Evolutionary conservation across 257 asterid genomes (phyloP), one percentile per base, ranked within the genome.

Genomic region (Orobanche coerulescens): DNA sequence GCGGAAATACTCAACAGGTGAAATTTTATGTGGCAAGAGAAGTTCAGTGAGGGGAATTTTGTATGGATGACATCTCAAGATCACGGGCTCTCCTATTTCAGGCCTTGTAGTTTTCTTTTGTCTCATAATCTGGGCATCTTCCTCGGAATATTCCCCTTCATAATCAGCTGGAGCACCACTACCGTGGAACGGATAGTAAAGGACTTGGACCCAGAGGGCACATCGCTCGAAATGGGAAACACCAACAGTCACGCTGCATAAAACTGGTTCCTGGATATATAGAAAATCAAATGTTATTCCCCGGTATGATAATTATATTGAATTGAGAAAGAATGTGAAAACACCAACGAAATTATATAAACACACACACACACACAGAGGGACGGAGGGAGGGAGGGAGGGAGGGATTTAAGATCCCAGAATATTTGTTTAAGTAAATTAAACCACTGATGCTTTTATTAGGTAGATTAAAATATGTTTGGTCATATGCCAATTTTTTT

Each of bases 1-100:
- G 47, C 96, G 90, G 78, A 88, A 91, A 76, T 85, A 91, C 71
- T 91, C 98, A 47, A 91, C 98, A 0, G 98, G 96, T 49, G 98
- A 88, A 37, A 91, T 91, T 76, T 91, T 85, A 75, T 91, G 96
- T 0, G 96, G 96, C 79, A 91, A 71, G 30, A 91, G 95, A 75
- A 91, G 86, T 75, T 88, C 96, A 6, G 96, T 88, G 55, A 91
- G 81, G 22, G 96, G 96, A 74, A 91, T 82, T 75, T 84, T 88
- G 90, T 85, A 91, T 6, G 98, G 98, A 68, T 82, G 96, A 47
- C 98, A 91, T 82, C 98, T 82, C 74, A 86, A 77, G 55, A 81
- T 80, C 64, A 82, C 88, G 14, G 95, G 88, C 7, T 83, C 94
- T 47, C 90, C 87, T 26, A 72, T 69, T 74, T 84, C 88, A 47